These are phyloP conservation scores for Emergomyces pasteurianus DNA, from an alignment of 2,329 filamentous ascomycete species.

Conservation along the genomic window DNA sequence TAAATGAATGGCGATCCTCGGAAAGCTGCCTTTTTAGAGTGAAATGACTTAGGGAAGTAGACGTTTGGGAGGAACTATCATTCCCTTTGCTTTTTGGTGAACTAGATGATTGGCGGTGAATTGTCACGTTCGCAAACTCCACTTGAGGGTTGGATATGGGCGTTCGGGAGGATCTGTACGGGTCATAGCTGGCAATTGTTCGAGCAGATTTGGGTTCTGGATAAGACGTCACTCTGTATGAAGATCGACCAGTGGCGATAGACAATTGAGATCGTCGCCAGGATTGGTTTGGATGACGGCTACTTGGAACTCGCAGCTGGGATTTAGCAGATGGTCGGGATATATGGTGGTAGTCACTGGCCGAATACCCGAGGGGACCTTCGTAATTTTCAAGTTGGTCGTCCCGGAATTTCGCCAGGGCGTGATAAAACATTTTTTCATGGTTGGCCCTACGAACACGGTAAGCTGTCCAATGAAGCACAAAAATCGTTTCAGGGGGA, in stretches of 20 bases:
- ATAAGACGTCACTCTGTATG: conserved; percentile 37
- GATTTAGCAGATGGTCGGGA: conserved; percentile 25
- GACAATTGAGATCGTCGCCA: conserved; percentile 45
- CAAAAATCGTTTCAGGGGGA: not conserved
- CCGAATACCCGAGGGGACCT: conserved; percentile 63
- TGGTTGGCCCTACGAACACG: conserved; percentile 55
- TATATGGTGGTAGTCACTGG: conserved; percentile 83
- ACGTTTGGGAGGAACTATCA: not conserved
- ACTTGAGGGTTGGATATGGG: conserved; percentile 38
- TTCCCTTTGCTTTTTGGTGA: not conserved
- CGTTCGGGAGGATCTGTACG: conserved; percentile 59
- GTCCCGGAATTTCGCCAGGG: conserved; percentile 70
- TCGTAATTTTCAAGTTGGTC: conserved; percentile 76
- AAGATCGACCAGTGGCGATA: conserved; percentile 40
- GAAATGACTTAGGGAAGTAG: not conserved
- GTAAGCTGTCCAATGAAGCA: not conserved
- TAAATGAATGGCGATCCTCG: not conserved
- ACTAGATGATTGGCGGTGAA: conserved; percentile 42
- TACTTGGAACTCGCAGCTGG: conserved; percentile 21
- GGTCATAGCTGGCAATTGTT: conserved; percentile 62
- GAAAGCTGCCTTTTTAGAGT: not conserved
- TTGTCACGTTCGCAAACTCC: conserved; percentile 54
- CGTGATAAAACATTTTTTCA: conserved; percentile 85
- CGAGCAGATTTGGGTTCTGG: conserved; percentile 33
- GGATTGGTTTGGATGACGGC: conserved; percentile 12